Percentiles rank a stretch among this genome's conserved stretches.
Evolutionary conservation across 129 eudicot genomes (phyloP).

Genomic region (Pseudognaphalium luteoalbum): DNA sequence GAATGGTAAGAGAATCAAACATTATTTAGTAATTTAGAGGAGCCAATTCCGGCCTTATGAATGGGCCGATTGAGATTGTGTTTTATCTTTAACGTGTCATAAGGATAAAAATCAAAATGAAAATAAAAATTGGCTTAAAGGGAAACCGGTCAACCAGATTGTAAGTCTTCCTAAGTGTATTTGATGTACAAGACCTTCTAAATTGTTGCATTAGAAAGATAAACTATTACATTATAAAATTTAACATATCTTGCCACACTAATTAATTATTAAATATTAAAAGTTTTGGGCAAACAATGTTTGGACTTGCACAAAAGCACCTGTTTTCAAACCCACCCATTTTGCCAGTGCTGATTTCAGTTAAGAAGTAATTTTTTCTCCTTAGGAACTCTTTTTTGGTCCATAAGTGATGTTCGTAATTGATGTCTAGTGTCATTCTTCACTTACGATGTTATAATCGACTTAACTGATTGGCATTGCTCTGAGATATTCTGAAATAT

Average conservation of each 20-base stretch:
- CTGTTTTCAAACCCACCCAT: too few relatives aligned
- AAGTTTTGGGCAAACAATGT: too few relatives aligned
- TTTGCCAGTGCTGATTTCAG: not conserved
- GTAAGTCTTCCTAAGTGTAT: not conserved
- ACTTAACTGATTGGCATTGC: too few relatives aligned
- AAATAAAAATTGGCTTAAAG: too few relatives aligned
- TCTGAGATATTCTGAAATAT: not conserved
- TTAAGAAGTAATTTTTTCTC: not conserved
- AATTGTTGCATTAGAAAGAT: not conserved
- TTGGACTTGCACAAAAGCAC: too few relatives aligned
- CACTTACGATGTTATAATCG: too few relatives aligned
- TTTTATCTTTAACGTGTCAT: too few relatives aligned
- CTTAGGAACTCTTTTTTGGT: not conserved
- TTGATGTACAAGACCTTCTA: not conserved
- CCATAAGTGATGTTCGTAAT: not conserved
- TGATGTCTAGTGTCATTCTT: not conserved
- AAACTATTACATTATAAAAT: not conserved
- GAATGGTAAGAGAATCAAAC: conserved; percentile 45
- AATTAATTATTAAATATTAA: too few relatives aligned
- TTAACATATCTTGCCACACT: not conserved
- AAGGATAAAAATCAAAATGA: too few relatives aligned
- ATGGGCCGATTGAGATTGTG: too few relatives aligned
- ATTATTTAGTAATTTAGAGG: not conserved
- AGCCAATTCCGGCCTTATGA: not conserved
- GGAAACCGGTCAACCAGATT: not conserved